A percentile compares a stretch with the other conserved stretches of the same genome.
Evolutionary conservation across 2,329 filamentous ascomycete species (phyloP).

Genomic region (Ophiocordyceps unilateralis): DNA sequence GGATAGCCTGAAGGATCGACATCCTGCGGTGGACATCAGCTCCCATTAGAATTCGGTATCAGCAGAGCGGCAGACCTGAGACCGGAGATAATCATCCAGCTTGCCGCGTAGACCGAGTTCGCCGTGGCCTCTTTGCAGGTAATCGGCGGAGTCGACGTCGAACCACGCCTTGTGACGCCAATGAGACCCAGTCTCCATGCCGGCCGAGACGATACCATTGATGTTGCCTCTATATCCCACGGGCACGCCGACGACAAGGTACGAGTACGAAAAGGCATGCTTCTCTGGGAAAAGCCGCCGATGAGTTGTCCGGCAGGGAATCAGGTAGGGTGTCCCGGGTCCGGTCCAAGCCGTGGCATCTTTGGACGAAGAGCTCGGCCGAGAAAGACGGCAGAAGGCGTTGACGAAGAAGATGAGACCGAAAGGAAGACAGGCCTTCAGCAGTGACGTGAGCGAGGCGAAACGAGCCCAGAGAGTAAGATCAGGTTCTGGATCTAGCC

Average conservation of each 20-base stretch:
- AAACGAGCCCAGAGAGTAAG: neutral
- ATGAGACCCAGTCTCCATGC: conserved; percentile 9
- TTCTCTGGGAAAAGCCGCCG: conserved; percentile 47
- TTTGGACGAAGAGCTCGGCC: neutral
- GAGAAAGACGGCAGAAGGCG: neutral
- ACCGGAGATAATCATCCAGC: conserved; percentile 38
- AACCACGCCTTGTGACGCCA: conserved; percentile 30
- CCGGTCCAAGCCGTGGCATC: conserved; percentile 2
- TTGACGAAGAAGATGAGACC: neutral
- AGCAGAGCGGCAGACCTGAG: conserved; percentile 27
- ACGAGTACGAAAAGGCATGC: conserved; percentile 54
- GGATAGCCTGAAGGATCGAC: conserved; percentile 43
- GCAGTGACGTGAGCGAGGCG: neutral
- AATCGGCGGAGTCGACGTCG: conserved; percentile 39
- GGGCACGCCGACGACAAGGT: conserved; percentile 51
- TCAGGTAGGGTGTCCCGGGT: conserved; percentile 28
- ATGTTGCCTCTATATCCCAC: conserved; percentile 40
- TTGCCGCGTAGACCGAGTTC: conserved; percentile 43
- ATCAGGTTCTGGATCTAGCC: neutral
- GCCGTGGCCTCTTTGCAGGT: conserved; percentile 37
- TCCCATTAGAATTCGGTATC: neutral
- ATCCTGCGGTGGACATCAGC: conserved; percentile 22
- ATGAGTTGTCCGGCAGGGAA: conserved; percentile 50
- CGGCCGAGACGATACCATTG: conserved; percentile 37
- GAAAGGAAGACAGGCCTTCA: neutral